Evolutionary conservation across 1,139 yeast genomes (phyloP).

Genomic region (Geotrichum cucujoidarum): DNA sequence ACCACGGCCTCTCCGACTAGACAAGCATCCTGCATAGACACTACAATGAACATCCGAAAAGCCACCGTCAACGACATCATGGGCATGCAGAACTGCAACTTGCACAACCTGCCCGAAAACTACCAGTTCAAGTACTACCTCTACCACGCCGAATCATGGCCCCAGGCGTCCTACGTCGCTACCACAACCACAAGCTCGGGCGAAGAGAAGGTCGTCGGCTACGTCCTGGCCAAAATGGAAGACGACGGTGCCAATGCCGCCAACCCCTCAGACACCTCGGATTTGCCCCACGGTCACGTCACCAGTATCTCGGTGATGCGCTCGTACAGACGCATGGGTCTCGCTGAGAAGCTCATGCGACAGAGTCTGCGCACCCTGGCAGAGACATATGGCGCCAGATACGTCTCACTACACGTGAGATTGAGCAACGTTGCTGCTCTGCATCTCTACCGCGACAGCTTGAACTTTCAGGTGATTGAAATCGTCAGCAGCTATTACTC

Average conservation of each 20-base stretch:
- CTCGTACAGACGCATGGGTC: conserved; percentile 89
- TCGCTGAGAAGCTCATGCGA: conserved; percentile 90
- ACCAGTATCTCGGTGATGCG: conserved; percentile 94
- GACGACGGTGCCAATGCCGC: conserved; percentile 42
- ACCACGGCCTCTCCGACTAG: no score
- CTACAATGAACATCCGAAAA: conserved; percentile 74
- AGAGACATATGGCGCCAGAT: conserved; percentile 76
- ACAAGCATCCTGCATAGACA: no score
- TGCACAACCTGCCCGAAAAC: conserved; percentile 91
- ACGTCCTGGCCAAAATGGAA: conserved; percentile 93
- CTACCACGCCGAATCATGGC: conserved; percentile 94
- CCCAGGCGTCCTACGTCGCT: conserved; percentile 95
- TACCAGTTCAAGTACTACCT: conserved; percentile 87
- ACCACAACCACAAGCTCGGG: conserved; percentile 55
- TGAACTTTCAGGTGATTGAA: conserved; percentile 70
- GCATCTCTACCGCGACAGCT: conserved; percentile 82
- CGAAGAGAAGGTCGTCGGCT: conserved; percentile 80
- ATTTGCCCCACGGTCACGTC: conserved; percentile 84
- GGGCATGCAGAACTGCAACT: conserved; percentile 94
- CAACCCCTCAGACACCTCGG: conserved; percentile 54
- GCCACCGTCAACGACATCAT: conserved; percentile 85
- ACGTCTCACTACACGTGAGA: conserved; percentile 90
- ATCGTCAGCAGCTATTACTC: conserved; percentile 88
- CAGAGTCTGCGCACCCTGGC: conserved; percentile 78
- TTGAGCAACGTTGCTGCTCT: conserved; percentile 91